These are phyloP conservation scores for Cryptococcus depauperatus DNA, from an alignment of 1,284 basidiomycete species.

Conservation along the genomic window DNA sequence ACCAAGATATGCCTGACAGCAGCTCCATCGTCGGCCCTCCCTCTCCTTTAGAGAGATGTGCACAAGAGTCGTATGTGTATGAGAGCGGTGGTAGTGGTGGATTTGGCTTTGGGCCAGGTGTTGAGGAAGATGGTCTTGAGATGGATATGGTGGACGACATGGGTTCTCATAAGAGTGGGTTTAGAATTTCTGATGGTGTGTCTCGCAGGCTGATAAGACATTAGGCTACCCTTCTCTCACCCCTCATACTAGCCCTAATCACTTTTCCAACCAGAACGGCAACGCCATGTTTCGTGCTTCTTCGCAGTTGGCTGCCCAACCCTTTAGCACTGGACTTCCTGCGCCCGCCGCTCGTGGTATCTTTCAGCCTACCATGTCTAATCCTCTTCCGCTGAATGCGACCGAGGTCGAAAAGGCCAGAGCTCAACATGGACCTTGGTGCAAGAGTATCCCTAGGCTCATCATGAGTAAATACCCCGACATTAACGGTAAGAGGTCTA, in stretches of 20 bases:
- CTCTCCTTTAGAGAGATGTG: slow-evolving; percentile 2
- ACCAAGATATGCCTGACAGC: slow-evolving; percentile 25
- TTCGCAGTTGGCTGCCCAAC: slow-evolving; percentile 31
- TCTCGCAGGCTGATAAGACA: slow-evolving; percentile 1
- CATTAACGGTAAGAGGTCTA: slow-evolving; percentile 34
- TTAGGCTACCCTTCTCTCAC: slow-evolving; percentile 10
- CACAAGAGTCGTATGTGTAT: slow-evolving; percentile 15
- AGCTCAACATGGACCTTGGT: slow-evolving; percentile 39
- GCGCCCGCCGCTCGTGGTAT: slow-evolving; percentile 29
- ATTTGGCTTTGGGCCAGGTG: slow-evolving; percentile 41
- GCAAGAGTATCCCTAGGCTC: slow-evolving; percentile 40
- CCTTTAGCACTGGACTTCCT: slow-evolving; percentile 34
- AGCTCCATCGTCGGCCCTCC: slow-evolving; percentile 2
- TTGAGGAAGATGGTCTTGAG: slow-evolving; percentile 38
- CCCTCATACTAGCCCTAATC: slow-evolving; percentile 17
- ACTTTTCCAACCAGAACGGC: slow-evolving; percentile 21
- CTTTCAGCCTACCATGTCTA: slow-evolving; percentile 29
- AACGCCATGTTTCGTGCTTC: slow-evolving; percentile 7
- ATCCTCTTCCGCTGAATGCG: slow-evolving; percentile 20
- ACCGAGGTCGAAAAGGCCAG: slow-evolving; percentile 32
- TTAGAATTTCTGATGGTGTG: background rate
- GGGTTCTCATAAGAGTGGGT: slow-evolving; percentile 13
- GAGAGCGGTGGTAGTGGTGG: slow-evolving; percentile 31
- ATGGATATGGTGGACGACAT: slow-evolving; percentile 17
- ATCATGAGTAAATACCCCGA: slow-evolving; percentile 40